A percentile compares a stretch with the other conserved stretches of the same genome.
phyloP scores from a whole-genome alignment of 2,329 filamentous ascomycete species.

The Cordyceps cicadae region DNA sequence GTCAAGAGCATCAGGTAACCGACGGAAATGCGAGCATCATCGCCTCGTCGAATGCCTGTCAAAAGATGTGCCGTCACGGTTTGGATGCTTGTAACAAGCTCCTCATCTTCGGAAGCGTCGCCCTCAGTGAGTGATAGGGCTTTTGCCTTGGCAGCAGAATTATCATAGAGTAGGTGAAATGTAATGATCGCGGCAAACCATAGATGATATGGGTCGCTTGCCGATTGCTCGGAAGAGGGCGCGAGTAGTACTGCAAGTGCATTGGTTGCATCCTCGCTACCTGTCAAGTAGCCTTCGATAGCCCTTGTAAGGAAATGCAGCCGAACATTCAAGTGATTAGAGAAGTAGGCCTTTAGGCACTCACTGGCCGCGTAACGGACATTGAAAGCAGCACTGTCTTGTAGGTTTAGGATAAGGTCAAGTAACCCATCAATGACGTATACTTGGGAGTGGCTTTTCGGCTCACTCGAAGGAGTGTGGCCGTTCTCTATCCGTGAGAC shows the following conservation, averaged over 20 bases:
- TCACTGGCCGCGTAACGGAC: conserved; percentile 77
- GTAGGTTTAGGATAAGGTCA: conserved; percentile 66
- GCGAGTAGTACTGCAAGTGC: conserved; percentile 75
- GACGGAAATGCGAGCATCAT: conserved; percentile 71
- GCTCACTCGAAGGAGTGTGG: conserved; percentile 29
- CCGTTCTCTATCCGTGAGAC: conserved; percentile 49
- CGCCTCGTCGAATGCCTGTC: conserved; percentile 62
- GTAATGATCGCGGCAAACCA: conserved; percentile 87
- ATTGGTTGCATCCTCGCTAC: conserved; percentile 76
- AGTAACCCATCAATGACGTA: conserved; percentile 93
- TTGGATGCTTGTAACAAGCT: conserved; percentile 91
- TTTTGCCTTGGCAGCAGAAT: conserved; percentile 66
- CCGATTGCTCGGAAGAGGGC: conserved; percentile 51
- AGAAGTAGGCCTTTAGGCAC: conserved; percentile 89
- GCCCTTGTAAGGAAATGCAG: conserved; percentile 80
- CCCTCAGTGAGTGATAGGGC: conserved; percentile 82
- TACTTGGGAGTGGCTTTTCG: conserved; percentile 51
- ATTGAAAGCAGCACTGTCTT: conserved; percentile 62
- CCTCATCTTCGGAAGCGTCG: conserved; percentile 80
- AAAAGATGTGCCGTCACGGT: conserved; percentile 80
- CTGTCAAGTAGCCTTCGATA: conserved; percentile 75
- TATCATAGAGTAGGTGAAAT: conserved; percentile 77
- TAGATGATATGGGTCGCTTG: conserved; percentile 71
- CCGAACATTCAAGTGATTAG: conserved; percentile 69
- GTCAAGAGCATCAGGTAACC: conserved; percentile 86